A percentile compares a stretch with the other conserved stretches of the same genome.
These are phyloP conservation scores for Leccinum griseonigrum DNA, from an alignment of 1,284 basidiomycete genomes.

Conservation along the genomic window DNA sequence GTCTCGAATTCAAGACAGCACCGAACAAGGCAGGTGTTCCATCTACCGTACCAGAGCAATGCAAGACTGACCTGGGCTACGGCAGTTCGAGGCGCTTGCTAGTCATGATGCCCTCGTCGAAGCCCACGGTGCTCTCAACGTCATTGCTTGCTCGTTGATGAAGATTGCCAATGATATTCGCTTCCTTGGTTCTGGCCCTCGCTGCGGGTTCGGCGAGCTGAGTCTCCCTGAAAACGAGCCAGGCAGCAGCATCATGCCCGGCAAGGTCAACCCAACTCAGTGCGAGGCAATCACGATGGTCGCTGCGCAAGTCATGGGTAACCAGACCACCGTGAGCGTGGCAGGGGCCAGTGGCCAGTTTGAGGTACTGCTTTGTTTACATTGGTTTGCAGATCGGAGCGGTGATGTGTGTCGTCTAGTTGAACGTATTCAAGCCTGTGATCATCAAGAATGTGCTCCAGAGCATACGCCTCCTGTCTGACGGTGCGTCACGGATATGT, in stretches of 20 bases:
- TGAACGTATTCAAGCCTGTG: slow-evolving; percentile 99
- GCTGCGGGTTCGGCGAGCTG: slow-evolving; percentile 96
- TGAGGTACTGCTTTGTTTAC: slow-evolving; percentile 55
- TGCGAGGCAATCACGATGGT: slow-evolving; percentile 99
- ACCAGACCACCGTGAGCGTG: slow-evolving; percentile 91
- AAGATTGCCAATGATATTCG: slow-evolving; percentile 99
- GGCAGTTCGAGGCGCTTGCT: slow-evolving; percentile 93
- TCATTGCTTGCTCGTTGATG: slow-evolving; percentile 93
- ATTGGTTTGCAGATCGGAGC: slow-evolving; percentile 1
- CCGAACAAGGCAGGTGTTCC: slow-evolving; percentile 83
- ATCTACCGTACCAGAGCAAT: background rate
- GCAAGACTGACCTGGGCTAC: slow-evolving; percentile 1
- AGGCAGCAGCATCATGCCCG: slow-evolving; percentile 99
- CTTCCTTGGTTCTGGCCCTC: slow-evolving; percentile 95
- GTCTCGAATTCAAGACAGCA: slow-evolving; percentile 90
- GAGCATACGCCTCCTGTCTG: slow-evolving; percentile 90
- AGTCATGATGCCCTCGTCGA: slow-evolving; percentile 97
- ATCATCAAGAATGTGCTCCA: slow-evolving; percentile 98
- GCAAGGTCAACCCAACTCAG: slow-evolving; percentile 99
- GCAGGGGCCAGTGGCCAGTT: slow-evolving; percentile 97
- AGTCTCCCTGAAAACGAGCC: slow-evolving; percentile 98
- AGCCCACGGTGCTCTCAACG: slow-evolving; percentile 95
- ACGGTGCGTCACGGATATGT: slow-evolving; percentile 53
- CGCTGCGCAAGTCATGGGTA: slow-evolving; percentile 97
- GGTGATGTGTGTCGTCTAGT: slow-evolving; percentile 39